Evolutionary conservation across 2,329 filamentous ascomycete species (phyloP), one percentile per base, ranked within the genome.

Genomic region (Colletotrichum tropicicola): DNA sequence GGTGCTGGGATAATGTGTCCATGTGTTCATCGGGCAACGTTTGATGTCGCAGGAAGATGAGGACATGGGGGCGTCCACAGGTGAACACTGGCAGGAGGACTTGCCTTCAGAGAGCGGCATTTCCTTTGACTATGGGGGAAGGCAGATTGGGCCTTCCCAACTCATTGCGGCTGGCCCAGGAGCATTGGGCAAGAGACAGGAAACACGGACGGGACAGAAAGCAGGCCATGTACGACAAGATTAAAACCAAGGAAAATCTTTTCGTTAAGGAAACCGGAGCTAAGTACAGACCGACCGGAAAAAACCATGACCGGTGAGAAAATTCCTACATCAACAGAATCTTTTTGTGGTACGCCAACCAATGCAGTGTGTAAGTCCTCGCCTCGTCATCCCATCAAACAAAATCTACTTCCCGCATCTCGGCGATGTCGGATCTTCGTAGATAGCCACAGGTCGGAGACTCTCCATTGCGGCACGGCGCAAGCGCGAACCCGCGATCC

Each of bases 321-420:
- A 37, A 64, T 37, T 51, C 58, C 51, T 51, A 71, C 70, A n/a
- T n/a, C n/a, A 69, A 65, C 66, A 71, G 68, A 65, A 68, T 68
- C 60, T 68, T 72, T 74, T 75, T 81, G 78, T 78, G 75, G 78
- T 79, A 82, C 82, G 82, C 83, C 81, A 74, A 73, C 75, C 74
- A 72, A 84, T 83, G 82, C 82, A 84, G 82, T 80, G 82, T 80
- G 76, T 74, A 81, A 78, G 79, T 77, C 78, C 73, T 79, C 72
- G 73, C 79, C 80, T 81, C 80, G 76, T 84, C 83, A 84, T 84
- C 78, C 81, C 80, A 73, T 79, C 66, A 70, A 73, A 75, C 73
- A 73, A 71, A 67, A 70, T 76, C 77, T 78, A 76, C 77, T 78
- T 76, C 74, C 72, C 74, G 74, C 68, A 71, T 70, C 69, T 19